These are phyloP conservation scores for Chlorociboria aeruginascens DNA, from an alignment of 495 filamentous ascomycete species.

Conservation along the genomic window DNA sequence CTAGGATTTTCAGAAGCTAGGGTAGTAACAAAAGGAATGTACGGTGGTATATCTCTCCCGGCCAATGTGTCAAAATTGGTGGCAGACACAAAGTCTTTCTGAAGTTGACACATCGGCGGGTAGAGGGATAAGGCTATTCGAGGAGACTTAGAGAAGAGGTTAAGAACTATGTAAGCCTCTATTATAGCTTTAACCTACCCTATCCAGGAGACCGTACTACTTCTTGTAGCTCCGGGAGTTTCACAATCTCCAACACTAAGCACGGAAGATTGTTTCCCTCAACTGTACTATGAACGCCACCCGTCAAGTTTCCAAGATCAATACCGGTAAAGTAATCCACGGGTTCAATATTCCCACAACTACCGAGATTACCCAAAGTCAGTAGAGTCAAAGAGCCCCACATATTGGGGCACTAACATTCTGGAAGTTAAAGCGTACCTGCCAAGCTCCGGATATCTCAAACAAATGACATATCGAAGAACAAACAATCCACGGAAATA, in stretches of 20 bases:
- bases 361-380: constrained; percentile 19
- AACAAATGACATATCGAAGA: too few species aligned
- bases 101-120: too few species aligned
- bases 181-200: too few species aligned
- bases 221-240: constrained; percentile 22
- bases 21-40: too few species aligned
- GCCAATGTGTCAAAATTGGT: too few species aligned
- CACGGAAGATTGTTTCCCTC: constrained; percentile 37
- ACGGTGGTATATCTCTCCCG: too few species aligned
- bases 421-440: not conserved
- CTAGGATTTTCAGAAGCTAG: too few species aligned
- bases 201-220: constrained; percentile 2
- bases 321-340: constrained; percentile 42
- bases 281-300: constrained; percentile 31
- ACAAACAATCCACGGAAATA: too few species aligned
- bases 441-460: constrained; percentile 24
- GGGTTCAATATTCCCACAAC: constrained; percentile 44
- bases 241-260: constrained; percentile 31
- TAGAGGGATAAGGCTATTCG: too few species aligned
- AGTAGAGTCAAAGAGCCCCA: constrained; percentile 20
- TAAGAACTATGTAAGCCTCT: too few species aligned
- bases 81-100: too few species aligned
- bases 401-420: constrained; percentile 5
- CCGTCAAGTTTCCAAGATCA: constrained; percentile 34
- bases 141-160: too few species aligned